These are phyloP conservation scores for Melastoma candidum DNA, from an alignment of 441 rosid genomes.

Conservation along the genomic window DNA sequence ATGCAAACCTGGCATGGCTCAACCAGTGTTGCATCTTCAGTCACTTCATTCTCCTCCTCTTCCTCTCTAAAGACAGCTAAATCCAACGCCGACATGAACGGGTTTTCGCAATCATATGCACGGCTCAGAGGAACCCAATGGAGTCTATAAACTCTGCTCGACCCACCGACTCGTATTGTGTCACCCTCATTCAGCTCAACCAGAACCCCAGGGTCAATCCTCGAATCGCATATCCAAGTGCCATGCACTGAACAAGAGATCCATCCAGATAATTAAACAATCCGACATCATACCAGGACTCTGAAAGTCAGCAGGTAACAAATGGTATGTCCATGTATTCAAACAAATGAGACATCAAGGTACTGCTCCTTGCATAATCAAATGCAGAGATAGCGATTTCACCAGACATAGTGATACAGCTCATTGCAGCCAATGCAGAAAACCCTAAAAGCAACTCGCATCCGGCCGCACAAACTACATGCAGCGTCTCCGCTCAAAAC, in stretches of 20 bases:
- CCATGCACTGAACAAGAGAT: slow-evolving; percentile 56
- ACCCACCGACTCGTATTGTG: slow-evolving; percentile 61
- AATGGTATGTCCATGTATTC: background rate
- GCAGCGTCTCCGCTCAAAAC: background rate
- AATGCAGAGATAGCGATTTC: no score
- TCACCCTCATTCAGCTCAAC: slow-evolving; percentile 74
- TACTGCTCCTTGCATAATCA: no score
- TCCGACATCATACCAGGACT: background rate
- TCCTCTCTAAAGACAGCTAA: slow-evolving; percentile 23
- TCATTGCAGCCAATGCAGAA: no score
- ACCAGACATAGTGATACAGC: no score
- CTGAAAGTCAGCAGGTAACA: background rate
- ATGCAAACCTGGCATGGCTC: no score
- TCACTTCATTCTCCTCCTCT: slow-evolving; percentile 25
- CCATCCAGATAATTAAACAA: background rate
- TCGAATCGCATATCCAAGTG: slow-evolving; percentile 71
- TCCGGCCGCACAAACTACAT: background rate
- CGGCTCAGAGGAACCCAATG: slow-evolving; percentile 74
- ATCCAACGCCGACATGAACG: slow-evolving; percentile 34
- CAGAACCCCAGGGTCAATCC: slow-evolving; percentile 49
- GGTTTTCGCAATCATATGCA: slow-evolving; percentile 52
- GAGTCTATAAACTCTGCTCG: slow-evolving; percentile 69
- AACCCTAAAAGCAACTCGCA: no score
- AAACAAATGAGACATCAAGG: no score
- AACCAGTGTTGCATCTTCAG: no score